A percentile compares a stretch with the other conserved stretches of the same genome.
Evolutionary conservation across 306 rosid genomes (phyloP).

Genomic region (Medicago arabica): DNA sequence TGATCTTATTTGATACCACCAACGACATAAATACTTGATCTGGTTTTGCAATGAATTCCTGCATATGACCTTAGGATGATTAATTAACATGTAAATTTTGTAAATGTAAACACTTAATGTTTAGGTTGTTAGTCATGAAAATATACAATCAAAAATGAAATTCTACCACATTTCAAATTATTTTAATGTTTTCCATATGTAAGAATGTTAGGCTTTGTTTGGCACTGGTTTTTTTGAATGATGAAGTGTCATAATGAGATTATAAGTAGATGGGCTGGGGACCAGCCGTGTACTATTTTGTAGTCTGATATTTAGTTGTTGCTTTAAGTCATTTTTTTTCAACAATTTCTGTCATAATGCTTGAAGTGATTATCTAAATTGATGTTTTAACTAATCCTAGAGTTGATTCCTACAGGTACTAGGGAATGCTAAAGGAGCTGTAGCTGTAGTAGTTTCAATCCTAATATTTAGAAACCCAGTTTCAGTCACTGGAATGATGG

Average conservation of each 20-base stretch:
- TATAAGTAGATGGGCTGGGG: not conserved
- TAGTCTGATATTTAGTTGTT: not conserved
- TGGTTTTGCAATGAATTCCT: no score
- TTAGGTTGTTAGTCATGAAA: not conserved
- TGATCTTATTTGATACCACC: no score
- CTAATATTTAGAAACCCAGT: constrained; percentile 94
- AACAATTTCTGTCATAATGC: not conserved
- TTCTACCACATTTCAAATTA: no score
- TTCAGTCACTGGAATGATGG: constrained; percentile 98
- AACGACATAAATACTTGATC: no score
- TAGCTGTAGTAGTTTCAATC: constrained; percentile 95
- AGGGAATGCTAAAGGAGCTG: constrained; percentile 99
- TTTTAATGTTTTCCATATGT: no score
- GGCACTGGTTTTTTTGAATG: no score
- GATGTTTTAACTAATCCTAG: constrained; percentile 24
- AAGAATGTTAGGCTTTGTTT: no score
- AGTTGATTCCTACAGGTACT: constrained; percentile 74
- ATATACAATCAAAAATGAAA: not conserved
- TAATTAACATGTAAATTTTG: no score
- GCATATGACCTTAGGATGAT: no score
- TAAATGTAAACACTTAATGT: not conserved
- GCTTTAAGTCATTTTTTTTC: not conserved
- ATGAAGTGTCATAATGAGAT: not conserved
- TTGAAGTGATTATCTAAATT: constrained; percentile 3
- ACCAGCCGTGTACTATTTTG: not conserved